These are phyloP conservation scores for Xylaria arbuscula DNA, from an alignment of 2,329 filamentous ascomycete species.

Conservation along the genomic window DNA sequence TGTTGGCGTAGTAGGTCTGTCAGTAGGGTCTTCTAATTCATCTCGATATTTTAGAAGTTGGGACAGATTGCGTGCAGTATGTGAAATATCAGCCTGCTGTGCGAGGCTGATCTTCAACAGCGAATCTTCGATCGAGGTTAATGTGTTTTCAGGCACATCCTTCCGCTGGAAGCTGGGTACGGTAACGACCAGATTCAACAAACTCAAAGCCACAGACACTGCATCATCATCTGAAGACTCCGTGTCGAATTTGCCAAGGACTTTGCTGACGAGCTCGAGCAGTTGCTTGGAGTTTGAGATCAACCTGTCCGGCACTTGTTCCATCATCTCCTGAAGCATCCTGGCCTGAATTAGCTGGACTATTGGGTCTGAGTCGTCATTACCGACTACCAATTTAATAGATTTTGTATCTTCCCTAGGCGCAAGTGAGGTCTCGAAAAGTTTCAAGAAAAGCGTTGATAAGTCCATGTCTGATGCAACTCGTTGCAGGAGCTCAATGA, in stretches of 20 bases:
- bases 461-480: slow-evolving; percentile 66
- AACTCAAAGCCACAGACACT: slow-evolving; percentile 65
- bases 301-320: slow-evolving; percentile 70
- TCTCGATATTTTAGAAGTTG: slow-evolving; percentile 67
- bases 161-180: slow-evolving; percentile 66
- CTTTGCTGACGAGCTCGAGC: slow-evolving; percentile 70
- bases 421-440: slow-evolving; percentile 69
- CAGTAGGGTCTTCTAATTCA: slow-evolving; percentile 60
- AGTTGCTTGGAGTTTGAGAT: slow-evolving; percentile 72
- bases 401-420: slow-evolving; percentile 39
- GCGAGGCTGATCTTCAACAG: slow-evolving; percentile 58
- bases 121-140: slow-evolving; percentile 61
- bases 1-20: slow-evolving; percentile 54
- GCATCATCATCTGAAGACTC: slow-evolving; percentile 60
- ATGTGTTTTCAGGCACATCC: slow-evolving; percentile 55
- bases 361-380: slow-evolving; percentile 53
- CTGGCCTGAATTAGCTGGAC: slow-evolving; percentile 67
- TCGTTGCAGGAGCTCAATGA: slow-evolving; percentile 62
- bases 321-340: slow-evolving; percentile 73
- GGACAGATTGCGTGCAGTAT: slow-evolving; percentile 67
- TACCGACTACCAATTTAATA: slow-evolving; percentile 48
- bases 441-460: slow-evolving; percentile 68
- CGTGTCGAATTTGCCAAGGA: slow-evolving; percentile 62
- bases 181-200: slow-evolving; percentile 70
- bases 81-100: slow-evolving; percentile 56